These are phyloP conservation scores for Paecilomyces sp. DNA, from an alignment of 2,329 filamentous ascomycete species.

Conservation along the genomic window DNA sequence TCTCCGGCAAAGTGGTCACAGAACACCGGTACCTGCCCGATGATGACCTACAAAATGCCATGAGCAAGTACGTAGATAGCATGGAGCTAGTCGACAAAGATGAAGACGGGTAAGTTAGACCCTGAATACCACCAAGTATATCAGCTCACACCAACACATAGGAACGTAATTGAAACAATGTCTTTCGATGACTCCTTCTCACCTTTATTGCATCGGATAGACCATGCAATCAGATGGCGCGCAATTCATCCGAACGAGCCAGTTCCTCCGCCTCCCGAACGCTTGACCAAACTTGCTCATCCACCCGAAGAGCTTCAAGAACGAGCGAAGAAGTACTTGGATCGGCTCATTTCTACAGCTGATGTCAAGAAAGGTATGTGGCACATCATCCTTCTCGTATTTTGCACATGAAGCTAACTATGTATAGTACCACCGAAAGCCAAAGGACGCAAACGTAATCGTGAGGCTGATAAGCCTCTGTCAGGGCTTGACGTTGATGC, in stretches of 20 bases:
- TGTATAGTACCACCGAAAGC: conserved; percentile 67
- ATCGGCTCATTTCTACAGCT: conserved; percentile 59
- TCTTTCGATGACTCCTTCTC: conserved; percentile 76
- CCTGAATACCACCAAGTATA: neutral
- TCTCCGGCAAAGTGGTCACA: conserved; percentile 72
- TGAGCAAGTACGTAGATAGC: conserved; percentile 85
- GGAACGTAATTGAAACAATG: conserved; percentile 59
- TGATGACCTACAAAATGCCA: conserved; percentile 65
- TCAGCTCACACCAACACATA: conserved; percentile 14
- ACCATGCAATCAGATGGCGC: conserved; percentile 74
- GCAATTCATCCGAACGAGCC: conserved; percentile 65
- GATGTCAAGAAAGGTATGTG: conserved; percentile 72
- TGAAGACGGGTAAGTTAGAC: conserved; percentile 61
- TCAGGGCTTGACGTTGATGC: conserved; percentile 83
- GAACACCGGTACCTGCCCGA: conserved; percentile 79
- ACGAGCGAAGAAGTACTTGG: conserved; percentile 51
- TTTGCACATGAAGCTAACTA: conserved; percentile 14
- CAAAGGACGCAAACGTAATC: conserved; percentile 62
- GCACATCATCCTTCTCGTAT: neutral
- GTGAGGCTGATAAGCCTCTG: conserved; percentile 69
- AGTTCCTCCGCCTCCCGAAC: conserved; percentile 55
- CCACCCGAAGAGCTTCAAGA: conserved; percentile 62
- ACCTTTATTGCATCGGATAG: conserved; percentile 79
- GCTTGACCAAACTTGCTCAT: conserved; percentile 64
- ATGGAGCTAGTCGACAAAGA: conserved; percentile 78